A percentile compares a stretch with the other conserved stretches of the same genome.
Conservation (phyloP, 1,139 yeast genomes). For the Suhomyces yuchorum region DNA sequence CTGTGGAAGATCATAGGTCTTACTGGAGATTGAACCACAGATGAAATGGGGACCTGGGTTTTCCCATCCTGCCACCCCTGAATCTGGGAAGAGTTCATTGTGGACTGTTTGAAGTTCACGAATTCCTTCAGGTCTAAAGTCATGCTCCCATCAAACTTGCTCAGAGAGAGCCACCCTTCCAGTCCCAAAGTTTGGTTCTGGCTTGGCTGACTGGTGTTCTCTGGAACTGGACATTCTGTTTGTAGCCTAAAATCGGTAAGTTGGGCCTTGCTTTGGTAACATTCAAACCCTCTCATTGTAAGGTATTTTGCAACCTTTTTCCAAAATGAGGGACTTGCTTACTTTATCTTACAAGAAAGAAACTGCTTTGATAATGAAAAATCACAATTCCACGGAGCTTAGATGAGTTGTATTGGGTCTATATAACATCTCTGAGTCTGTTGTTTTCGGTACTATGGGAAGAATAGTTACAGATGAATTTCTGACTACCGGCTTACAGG, state of each 20-base stretch:
- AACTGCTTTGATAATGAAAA: no score
- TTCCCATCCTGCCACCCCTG: slow-evolving; percentile 8
- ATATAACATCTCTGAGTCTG: no score
- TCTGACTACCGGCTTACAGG: no score
- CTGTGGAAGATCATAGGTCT: slow-evolving; percentile 4
- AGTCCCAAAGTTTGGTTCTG: neutral
- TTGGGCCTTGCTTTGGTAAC: neutral
- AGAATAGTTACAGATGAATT: no score
- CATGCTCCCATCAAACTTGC: neutral
- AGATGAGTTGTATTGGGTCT: no score
- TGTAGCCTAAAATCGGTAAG: neutral
- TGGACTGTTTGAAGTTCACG: neutral
- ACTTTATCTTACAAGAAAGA: no score
- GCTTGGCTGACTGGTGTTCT: slow-evolving; percentile 6
- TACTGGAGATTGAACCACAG: slow-evolving; percentile 9
- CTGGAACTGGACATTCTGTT: slow-evolving; percentile 4
- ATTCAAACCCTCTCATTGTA: neutral
- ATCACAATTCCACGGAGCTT: no score
- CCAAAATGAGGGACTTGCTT: neutral
- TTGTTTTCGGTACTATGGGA: no score
- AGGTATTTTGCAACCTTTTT: neutral
- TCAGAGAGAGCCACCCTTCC: neutral
- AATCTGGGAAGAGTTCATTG: neutral
- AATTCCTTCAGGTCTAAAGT: neutral
- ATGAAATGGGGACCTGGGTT: slow-evolving; percentile 9